phyloP scores from a whole-genome alignment of 768 basidiomycete species.

The Mycena epipterygia region DNA sequence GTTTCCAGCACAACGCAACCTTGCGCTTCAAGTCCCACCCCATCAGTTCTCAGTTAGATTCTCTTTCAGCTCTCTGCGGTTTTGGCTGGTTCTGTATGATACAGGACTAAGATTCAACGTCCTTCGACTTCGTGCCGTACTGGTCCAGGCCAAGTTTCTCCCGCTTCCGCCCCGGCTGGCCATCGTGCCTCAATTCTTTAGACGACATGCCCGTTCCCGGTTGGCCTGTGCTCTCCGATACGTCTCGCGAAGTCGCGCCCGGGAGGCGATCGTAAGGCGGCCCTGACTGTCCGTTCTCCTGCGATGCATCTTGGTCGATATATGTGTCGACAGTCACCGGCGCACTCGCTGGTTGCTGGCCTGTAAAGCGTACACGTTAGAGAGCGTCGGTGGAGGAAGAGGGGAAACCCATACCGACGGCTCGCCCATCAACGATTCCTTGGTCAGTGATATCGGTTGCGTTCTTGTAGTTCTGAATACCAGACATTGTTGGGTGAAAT shows the following conservation, averaged over 20 bases:
- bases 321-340: not conserved
- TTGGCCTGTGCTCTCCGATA: constrained; percentile 21
- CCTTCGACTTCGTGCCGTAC: constrained; percentile 2
- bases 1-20: no score
- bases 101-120: constrained; percentile 2
- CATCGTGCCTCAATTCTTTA: constrained; percentile 37
- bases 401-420: not conserved
- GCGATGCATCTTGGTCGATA: not conserved
- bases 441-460: constrained; percentile 9
- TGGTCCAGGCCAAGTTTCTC: constrained; percentile 41
- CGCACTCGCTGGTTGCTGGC: not conserved
- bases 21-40: no score
- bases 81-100: no score
- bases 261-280: not conserved
- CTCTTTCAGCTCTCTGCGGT: no score
- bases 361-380: not conserved
- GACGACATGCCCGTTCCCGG: constrained; percentile 32
- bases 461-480: constrained; percentile 10
- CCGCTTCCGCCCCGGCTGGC: constrained; percentile 48
- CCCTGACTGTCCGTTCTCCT: not conserved
- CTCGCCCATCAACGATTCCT: not conserved
- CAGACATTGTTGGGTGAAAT: constrained; percentile 22
- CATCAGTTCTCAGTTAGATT: no score
- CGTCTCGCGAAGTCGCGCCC: constrained; percentile 31
- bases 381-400: not conserved